Evolutionary conservation across 2,329 filamentous ascomycete genomes (phyloP), one percentile per base, ranked within the genome.

Genomic region (Fusarium anguioides): DNA sequence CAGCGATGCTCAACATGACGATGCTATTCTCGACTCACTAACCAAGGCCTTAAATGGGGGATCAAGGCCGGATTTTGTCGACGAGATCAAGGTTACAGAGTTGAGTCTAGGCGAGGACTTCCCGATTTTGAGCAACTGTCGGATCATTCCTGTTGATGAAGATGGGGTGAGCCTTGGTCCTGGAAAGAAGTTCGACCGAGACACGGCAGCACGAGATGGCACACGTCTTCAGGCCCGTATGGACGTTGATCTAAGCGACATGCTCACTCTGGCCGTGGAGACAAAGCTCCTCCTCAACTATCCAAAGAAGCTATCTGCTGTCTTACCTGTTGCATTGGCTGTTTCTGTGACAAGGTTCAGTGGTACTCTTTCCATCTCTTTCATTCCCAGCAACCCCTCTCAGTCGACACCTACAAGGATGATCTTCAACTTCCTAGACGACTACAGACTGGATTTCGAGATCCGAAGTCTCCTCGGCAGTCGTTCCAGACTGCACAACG

Each of bases 91-190:
- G 24, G 92, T 99, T 52, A 97, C 94, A 4, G 95, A 99, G 79
- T 89, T 99, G 61, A 96, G 91, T 48, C 83, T 99, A 6, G 96
- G 96, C 27, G 96, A 99, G 73, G 96, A 99, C 73, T 99, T 98
- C 68, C 96, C 96, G 26, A 99, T 99, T 51, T 97, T 99, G 78
- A 97, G 94, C 82, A 99, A 99, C 78, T 98, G 96, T 75, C 89
- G 96, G 60, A 91, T 99, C 54, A 97, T 97, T 62, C 93, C 94
- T 4, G 92, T 97, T 0, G 90, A 93, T 72, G 92, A 95, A 70
- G 91, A 94, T 77, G 91, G 91, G 2, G 78, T 89, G 33, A 84
- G 81, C 41, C 81, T 90, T 33, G 84, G 81, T 55, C 77, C 77
- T 24, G 81, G 83, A 17, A 82, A 80, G 65, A 82, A 80, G n/a